phyloP scores from a whole-genome alignment of 2,329 filamentous ascomycete genomes.

The Penicillium sp. region DNA sequence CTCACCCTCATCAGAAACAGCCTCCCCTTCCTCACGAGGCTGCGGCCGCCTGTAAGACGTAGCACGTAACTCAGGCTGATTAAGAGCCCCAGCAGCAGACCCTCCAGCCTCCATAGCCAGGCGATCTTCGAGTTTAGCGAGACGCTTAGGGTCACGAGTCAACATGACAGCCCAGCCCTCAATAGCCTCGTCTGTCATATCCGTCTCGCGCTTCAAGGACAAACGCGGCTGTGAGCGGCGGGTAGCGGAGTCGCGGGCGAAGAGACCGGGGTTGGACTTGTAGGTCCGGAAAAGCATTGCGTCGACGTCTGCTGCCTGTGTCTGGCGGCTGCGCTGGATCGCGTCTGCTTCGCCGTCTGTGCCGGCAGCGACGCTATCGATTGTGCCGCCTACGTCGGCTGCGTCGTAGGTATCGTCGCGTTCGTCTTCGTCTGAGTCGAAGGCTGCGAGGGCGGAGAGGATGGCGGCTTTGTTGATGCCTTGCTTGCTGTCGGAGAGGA shows the following conservation, averaged over 20 bases:
- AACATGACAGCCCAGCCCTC: slow-evolving; percentile 95
- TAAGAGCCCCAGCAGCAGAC: slow-evolving; percentile 22
- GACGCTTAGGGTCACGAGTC: slow-evolving; percentile 63
- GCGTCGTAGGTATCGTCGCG: slow-evolving; percentile 94
- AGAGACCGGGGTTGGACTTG: slow-evolving; percentile 60
- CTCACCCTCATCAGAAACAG: slow-evolving; percentile 45
- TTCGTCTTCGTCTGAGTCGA: slow-evolving; percentile 94
- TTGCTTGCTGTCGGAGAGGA: slow-evolving; percentile 60
- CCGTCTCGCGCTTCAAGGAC: slow-evolving; percentile 68
- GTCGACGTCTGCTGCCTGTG: slow-evolving; percentile 53
- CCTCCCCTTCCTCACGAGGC: slow-evolving; percentile 45
- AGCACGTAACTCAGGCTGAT: slow-evolving; percentile 61
- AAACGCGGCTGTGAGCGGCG: slow-evolving; percentile 60
- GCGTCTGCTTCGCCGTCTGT: slow-evolving; percentile 52
- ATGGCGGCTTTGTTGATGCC: slow-evolving; percentile 80
- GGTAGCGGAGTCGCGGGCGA: slow-evolving; percentile 67
- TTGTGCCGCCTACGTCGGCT: slow-evolving; percentile 83
- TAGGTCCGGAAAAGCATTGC: slow-evolving; percentile 70
- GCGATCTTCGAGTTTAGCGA: slow-evolving; percentile 66
- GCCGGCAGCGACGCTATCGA: slow-evolving; percentile 58
- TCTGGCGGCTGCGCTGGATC: slow-evolving; percentile 45
- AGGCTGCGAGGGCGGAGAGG: slow-evolving; percentile 77
- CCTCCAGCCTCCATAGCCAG: slow-evolving; percentile 62
- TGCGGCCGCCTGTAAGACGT: slow-evolving; percentile 59
- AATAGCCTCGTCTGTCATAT: slow-evolving; percentile 88